Evolutionary conservation across 129 eudicot genomes (phyloP), one percentile per base, ranked within the genome.

Genomic region (Tagetes erecta): DNA sequence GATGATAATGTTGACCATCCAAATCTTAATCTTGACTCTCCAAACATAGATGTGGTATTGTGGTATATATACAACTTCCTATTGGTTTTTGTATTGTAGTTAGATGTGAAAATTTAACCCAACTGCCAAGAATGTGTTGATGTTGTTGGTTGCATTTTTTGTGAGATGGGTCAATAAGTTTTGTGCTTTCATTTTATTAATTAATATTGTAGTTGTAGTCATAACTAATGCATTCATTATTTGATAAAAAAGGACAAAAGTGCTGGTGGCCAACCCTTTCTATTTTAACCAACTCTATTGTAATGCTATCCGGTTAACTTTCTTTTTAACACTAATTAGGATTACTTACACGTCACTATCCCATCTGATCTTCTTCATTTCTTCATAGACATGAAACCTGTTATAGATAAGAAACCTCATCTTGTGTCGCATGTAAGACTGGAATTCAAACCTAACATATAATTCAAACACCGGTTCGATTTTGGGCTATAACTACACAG

Each of bases 1-100:
- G n/a, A 67, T n/a, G 73, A 71, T 76, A 83, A 36, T 95, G 97
- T 44, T 91, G 97, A 92, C 52, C 95, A 91, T 84, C 95, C 97
- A 74, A 91, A 91, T 79, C 52, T 88, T 60, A 91, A 91, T 68
- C 97, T 87, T 70, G 97, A 91, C 40, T 73, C 76, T 74, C 97
- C 95, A 65, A 95, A 86, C 75, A 78, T 86, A 76, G 87, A 85
- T 39, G 91, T 91, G 91, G 95, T 42, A 42, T 42, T 42, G 9
- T 1, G 9, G 4, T 3, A 3, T 91, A 91, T 75, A 85, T 70
- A 12, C 6, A 64, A 58, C 46, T 0, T 55, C 30, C 30, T 60
- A 50, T 46, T 3, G 14, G 33, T 68, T 50, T 27, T 68, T 45
- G 66, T 12, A 35, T 74, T n/a, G 10, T 12, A 70, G 39, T 41